A percentile compares a stretch with the other conserved stretches of the same genome.
Conservation (phyloP, 1,284 basidiomycete genomes). For the Paramarasmius palmivorus region DNA sequence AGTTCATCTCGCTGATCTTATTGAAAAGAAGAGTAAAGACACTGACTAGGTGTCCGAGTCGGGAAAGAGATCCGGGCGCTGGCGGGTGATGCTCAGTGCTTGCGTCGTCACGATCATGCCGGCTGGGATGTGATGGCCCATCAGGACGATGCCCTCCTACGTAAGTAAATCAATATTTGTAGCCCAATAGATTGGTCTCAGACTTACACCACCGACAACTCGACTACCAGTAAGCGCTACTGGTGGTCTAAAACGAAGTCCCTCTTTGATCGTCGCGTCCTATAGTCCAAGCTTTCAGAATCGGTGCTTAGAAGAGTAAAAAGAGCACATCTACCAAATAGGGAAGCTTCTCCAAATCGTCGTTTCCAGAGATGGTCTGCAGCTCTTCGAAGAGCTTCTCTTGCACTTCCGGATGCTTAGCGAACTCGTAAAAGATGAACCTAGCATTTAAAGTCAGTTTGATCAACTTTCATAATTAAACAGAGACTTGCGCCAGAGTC, state of each 20-base stretch:
- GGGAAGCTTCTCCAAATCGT: not conserved
- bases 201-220: not conserved
- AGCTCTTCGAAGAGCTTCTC: not conserved
- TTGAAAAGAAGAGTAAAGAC: no score
- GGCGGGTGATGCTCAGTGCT: not conserved
- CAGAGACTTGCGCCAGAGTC: not conserved
- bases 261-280: not conserved
- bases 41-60: not conserved
- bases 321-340: no score
- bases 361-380: not conserved
- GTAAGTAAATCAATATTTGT: no score
- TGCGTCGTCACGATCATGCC: not conserved
- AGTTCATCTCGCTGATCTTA: no score
- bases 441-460: not conserved
- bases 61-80: not conserved
- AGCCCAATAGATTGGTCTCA: not conserved
- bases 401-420: not conserved
- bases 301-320: no score
- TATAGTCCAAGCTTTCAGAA: not conserved
- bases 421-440: not conserved
- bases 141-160: not conserved
- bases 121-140: not conserved
- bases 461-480: not conserved
- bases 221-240: slow-evolving; percentile 1
- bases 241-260: not conserved